Evolutionary conservation across 2,329 filamentous ascomycete species (phyloP).

Genomic region (Chaetoscypha palmicola): DNA sequence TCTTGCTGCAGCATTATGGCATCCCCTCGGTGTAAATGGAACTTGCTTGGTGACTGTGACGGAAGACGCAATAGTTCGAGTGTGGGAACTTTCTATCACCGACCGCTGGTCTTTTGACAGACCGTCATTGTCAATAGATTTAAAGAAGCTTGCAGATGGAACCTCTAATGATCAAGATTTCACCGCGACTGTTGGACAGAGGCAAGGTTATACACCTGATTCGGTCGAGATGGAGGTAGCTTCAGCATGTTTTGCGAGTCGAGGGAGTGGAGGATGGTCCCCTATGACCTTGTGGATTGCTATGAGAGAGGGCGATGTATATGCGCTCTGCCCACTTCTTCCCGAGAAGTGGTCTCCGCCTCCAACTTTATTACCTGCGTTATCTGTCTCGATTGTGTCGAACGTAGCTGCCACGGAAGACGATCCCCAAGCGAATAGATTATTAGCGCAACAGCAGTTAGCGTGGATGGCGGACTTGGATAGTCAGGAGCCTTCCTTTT

Average conservation of each 20-base stretch:
- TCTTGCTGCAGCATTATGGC: slow-evolving; percentile 80
- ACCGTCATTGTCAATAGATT: slow-evolving; percentile 75
- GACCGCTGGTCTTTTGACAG: slow-evolving; percentile 84
- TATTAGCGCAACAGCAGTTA: slow-evolving; percentile 56
- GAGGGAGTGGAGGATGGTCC: slow-evolving; percentile 75
- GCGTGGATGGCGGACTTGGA: slow-evolving; percentile 63
- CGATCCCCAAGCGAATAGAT: slow-evolving; percentile 47
- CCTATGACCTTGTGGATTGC: slow-evolving; percentile 95
- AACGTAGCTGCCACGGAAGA: slow-evolving; percentile 59
- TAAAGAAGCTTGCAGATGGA: slow-evolving; percentile 83
- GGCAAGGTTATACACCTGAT: slow-evolving; percentile 81
- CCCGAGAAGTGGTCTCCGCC: slow-evolving; percentile 80
- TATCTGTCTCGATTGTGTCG: slow-evolving; percentile 75
- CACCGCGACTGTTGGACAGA: slow-evolving; percentile 64
- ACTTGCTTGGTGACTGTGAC: slow-evolving; percentile 84
- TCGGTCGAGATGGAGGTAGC: slow-evolving; percentile 90
- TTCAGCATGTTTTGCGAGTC: slow-evolving; percentile 69
- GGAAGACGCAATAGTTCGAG: slow-evolving; percentile 74
- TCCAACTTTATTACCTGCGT: slow-evolving; percentile 68
- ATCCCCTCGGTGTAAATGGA: slow-evolving; percentile 78
- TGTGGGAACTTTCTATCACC: slow-evolving; percentile 83
- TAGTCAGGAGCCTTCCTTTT: slow-evolving; percentile 51
- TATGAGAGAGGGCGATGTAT: slow-evolving; percentile 91
- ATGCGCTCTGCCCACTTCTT: slow-evolving; percentile 84
- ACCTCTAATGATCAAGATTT: slow-evolving; percentile 78